Base-by-base conservation (phyloP, 2,329 filamentous ascomycete genomes). In the Fusarium armeniacum region DNA sequence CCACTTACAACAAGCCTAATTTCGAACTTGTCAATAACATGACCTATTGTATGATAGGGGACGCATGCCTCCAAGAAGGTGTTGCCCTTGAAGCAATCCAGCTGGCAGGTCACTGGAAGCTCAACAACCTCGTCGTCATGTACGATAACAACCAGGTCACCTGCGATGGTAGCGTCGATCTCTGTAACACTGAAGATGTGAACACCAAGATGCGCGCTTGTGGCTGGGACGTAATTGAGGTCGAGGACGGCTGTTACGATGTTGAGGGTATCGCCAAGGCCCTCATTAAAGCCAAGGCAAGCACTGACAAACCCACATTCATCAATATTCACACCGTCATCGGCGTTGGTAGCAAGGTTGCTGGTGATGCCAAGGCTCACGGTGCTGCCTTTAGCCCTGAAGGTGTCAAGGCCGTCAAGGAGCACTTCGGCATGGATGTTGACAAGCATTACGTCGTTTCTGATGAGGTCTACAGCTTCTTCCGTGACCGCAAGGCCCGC, bases 111-210 rank as follows among this genome's bases (percentile, higher is more conserved):
- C 85, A 88, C 73, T 81, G 83, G 75, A 82, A 80, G 66, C 78
- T 89, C 12, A 83, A 85, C 76, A 89, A 89, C 73, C 77, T 89
- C 2, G 83, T 83, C 5, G 76, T 89, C 28, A 84, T 88, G 47
- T 89, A 89, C 67, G 87, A 89, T 68, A 89, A 89, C 76, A 89
- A 89, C 74, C 84, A 87, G 70, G 79, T 89, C 49, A 88, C 86
- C 7, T 89, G 86, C 70, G 87, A 89, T 60, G 87, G 87, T 2
- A 82, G 81, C 3, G 82, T 88, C 4, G 85, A 88, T 51, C 70
- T 79, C 24, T 73, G 78, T 83, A 87, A 86, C 64, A 85, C 81
- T 0, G 86, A 89, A 69, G 85, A 89, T 46, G 79, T 87, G 69
- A 87, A 89, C 58, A 76, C 80, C 9, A 89, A 88, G 76, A 88